Evolutionary conservation across 805 yeast genomes (phyloP).

Genomic region (Barnettozyma siamensis): DNA sequence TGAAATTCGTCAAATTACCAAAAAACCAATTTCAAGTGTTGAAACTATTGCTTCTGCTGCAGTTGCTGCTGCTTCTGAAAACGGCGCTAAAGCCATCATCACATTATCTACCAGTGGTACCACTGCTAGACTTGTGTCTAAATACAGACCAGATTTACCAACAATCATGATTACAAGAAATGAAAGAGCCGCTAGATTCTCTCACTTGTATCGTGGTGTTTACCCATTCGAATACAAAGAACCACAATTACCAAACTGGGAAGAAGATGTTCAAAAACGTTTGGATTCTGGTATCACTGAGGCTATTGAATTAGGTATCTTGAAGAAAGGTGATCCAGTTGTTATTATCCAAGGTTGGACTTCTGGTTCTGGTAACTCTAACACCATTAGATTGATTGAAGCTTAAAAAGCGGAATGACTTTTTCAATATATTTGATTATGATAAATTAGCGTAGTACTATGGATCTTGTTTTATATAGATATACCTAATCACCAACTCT

Average conservation of each 20-base stretch:
- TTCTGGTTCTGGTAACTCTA: conserved; percentile 97
- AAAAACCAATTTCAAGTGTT: conserved; percentile 84
- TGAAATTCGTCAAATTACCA: conserved; percentile 81
- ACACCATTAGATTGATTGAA: conserved; percentile 89
- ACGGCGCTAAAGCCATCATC: conserved; percentile 92
- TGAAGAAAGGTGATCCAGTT: conserved; percentile 80
- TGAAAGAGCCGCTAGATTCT: conserved; percentile 86
- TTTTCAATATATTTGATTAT: neutral
- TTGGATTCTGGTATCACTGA: conserved; percentile 87
- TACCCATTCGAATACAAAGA: conserved; percentile 87
- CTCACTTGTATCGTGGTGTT: conserved; percentile 97
- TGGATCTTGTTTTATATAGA: too few species aligned
- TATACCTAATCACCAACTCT: too few species aligned
- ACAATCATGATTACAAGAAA: conserved; percentile 97
- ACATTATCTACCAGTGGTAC: conserved; percentile 93
- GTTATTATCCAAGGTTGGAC: conserved; percentile 99
- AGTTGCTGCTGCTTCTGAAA: conserved; percentile 94
- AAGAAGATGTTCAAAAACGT: conserved; percentile 92
- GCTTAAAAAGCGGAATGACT: conserved; percentile 55
- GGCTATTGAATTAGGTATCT: conserved; percentile 81
- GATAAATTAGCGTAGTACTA: too few species aligned
- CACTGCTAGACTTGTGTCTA: conserved; percentile 93
- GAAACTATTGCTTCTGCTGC: conserved; percentile 98
- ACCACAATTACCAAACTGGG: conserved; percentile 70
- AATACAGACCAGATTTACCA: conserved; percentile 97